Base-by-base conservation (phyloP, 2,329 filamentous ascomycete genomes). In the Monilinia fructicola region DNA sequence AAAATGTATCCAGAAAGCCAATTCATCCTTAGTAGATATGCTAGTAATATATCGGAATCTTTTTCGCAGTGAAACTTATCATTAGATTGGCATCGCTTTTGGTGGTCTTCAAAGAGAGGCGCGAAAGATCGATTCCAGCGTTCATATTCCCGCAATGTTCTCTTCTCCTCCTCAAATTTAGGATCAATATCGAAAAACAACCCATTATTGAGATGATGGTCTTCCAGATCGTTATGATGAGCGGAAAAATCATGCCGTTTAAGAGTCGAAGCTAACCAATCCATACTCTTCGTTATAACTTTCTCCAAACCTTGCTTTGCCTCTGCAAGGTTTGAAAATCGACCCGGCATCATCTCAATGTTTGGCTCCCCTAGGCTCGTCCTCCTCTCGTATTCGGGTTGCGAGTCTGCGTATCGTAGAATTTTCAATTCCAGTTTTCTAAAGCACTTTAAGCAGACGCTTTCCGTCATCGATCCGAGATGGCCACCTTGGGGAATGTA, bases 201-300 rank as follows among this genome's bases (percentile, higher is more conserved):
- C n/a, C 40, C 61, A 21, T 54, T n/a, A 35, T 58, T 50, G 50
- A 2, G 65, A 69, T 7, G 50, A 67, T 6, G 58, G 0, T 12
- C 46, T 60, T 52, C 50, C 58, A 35, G 28, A 28, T 35, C 64
- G 35, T 31, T 67, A 54, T 21, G 31, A 54, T 12, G 40, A 46
- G 11, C 53, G 65, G 69, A 67, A 28, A 72, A 72, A 42, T 68
- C 69, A 54, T 71, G 71, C 10, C 70, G 38, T 53, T 69, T 71
- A 63, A 71, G 70, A 11, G 70, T 72, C 42, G 70, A 70, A 11
- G 69, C 68, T 35, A 73, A 48, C 71, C 71, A 73, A 54, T 72
- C 68, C 69, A 73, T 71, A 23, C 70, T 72, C 52, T 70, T 67
- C 50, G 65, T 53, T n/a, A 72, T 72, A 4, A 73, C 67, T 6